Evolutionary conservation across 148 eudicot genomes (phyloP).

Genomic region (Silene conica): DNA sequence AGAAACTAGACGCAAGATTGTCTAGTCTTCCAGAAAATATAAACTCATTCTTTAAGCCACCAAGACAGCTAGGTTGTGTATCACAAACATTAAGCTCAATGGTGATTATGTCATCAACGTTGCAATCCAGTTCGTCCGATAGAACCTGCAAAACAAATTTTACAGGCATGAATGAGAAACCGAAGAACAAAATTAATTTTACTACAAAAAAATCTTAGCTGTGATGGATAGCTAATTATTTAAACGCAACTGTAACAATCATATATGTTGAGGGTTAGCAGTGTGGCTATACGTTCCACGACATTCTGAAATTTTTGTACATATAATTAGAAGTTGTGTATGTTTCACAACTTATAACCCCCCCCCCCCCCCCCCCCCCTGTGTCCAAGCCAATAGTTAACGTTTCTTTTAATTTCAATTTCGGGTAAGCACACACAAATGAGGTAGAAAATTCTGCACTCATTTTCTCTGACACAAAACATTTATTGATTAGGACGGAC

Average conservation of each 20-base stretch:
- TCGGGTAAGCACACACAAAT: too few relatives aligned
- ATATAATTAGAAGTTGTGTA: neutral
- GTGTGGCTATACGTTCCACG: neutral
- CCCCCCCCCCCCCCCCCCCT: too few relatives aligned
- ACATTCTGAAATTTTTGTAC: neutral
- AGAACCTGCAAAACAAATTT: conserved; percentile 48
- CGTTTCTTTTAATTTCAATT: too few relatives aligned
- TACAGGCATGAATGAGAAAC: neutral
- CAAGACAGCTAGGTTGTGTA: conserved; percentile 94
- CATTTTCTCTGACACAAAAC: too few relatives aligned
- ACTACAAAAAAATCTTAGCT: neutral
- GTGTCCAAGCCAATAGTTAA: neutral
- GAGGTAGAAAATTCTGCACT: too few relatives aligned
- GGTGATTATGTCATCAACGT: conserved; percentile 61
- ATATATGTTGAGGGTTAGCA: neutral
- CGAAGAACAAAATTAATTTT: neutral
- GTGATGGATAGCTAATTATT: neutral
- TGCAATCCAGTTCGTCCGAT: conserved; percentile 78
- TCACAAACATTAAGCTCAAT: conserved; percentile 88
- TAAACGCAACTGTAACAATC: neutral
- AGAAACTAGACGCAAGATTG: conserved; percentile 94
- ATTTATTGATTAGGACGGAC: too few relatives aligned
- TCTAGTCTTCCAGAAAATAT: conserved; percentile 97
- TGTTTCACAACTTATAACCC: neutral
- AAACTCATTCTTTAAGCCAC: conserved; percentile 89